Base-by-base conservation (phyloP, 2,329 filamentous ascomycete species). In the Cadophora sp. region DNA sequence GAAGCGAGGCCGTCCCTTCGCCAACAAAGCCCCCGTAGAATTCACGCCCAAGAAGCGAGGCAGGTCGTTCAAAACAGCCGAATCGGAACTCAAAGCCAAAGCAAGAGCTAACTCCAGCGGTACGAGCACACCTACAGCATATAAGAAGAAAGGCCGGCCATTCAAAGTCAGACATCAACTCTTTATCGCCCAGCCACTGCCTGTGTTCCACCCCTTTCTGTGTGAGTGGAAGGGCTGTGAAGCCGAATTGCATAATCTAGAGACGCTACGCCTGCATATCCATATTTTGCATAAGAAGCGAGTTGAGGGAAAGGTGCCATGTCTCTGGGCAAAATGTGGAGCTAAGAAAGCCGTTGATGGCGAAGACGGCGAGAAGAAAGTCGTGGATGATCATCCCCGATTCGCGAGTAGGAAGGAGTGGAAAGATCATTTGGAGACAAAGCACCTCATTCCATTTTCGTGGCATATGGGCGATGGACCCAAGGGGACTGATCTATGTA, bases 401-500 rank as follows among this genome's bases (percentile, higher is more conserved):
- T 78, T 73, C 24, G 55, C 59, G 30, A 72, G 67, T 14, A 66
- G 71, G 27, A 65, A 73, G 0, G 77, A 78, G 24, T 83, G 88
- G 71, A 70, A 77, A n/a, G 70, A 76, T 1, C 88, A 90, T 69
- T 72, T 89, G 43, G 83, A 89, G 62, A 74, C 81, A 67, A 73
- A 71, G n/a, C 88, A 90, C 72, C 76, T 90, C 53, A 73, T 80
- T 14, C 82, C 83, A 1, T 78, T 86, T 65, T 78, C 80, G 45
- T 89, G 87, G 87, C 82, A 88, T 68, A 79, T 84, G 50, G 88
- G 88, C 18, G 88, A 90, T 62, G 88, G 88, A 0, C 83, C 83
- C 9, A 79, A 77, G 64, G 87, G 86, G 70, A 78, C 68, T 48
- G 68, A 68, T 65, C 53, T 73, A 43, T 69, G 73, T 74, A 69